Base-by-base conservation (phyloP, 257 asterid genomes). In the Eucommia ulmoides region DNA sequence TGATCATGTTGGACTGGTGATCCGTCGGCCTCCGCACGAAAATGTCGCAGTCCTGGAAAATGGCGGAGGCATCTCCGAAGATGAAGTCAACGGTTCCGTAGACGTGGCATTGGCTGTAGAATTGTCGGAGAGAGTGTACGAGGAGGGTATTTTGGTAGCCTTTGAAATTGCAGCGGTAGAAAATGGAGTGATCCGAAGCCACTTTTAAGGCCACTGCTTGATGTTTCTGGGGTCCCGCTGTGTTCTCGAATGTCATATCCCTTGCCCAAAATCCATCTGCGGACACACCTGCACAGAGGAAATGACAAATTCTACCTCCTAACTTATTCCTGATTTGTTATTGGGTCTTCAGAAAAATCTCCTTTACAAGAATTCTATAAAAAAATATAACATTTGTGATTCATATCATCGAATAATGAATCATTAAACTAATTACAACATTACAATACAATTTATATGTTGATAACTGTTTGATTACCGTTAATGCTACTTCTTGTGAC, bases 251-350 rank as follows among this genome's bases (percentile, higher is more conserved):
- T 9, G 93, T 80, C 73, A 86, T 60, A 66, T 80, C 94, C 4
- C 88, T 77, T 7, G 84, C 94, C 92, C 84, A 82, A 38, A 85
- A 82, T 0, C 80, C 82, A 45, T 82, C 85, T 0, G 79, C 85
- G 0, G 64, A 67, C 1, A 81, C 78, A 41, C 79, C 91, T 84
- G n/a, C n/a, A n/a, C n/a, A n/a, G n/a, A n/a, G n/a, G n/a, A n/a
- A n/a, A n/a, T n/a, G n/a, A n/a, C n/a, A n/a, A n/a, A n/a, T n/a
- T n/a, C n/a, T n/a, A n/a, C n/a, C n/a, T n/a, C n/a, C n/a, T n/a
- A n/a, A n/a, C n/a, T n/a, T n/a, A n/a, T n/a, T n/a, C n/a, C n/a
- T n/a, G n/a, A n/a, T n/a, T n/a, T n/a, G n/a, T n/a, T n/a, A n/a
- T n/a, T n/a, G n/a, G n/a, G n/a, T n/a, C n/a, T n/a, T n/a, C n/a